Evolutionary conservation across 495 filamentous ascomycete genomes (phyloP).

Genomic region (Evernia prunastri): DNA sequence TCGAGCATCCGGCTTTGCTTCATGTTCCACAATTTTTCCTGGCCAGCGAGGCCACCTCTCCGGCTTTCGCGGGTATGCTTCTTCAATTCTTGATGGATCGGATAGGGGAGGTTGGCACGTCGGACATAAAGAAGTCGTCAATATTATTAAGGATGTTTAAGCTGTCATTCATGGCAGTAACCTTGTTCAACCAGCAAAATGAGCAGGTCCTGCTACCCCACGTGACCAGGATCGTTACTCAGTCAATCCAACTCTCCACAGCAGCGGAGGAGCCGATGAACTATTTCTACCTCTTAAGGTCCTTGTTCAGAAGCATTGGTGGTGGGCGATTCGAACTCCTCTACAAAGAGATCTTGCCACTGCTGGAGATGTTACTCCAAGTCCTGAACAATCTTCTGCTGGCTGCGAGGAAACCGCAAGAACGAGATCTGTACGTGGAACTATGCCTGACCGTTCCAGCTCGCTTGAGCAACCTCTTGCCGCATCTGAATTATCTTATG

Average conservation of each 20-base stretch:
- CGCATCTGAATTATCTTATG: conserved; percentile 97
- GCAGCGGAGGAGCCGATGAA: conserved; percentile 97
- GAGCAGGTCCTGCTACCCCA: conserved; percentile 92
- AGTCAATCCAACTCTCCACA: conserved; percentile 91
- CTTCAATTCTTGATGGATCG: conserved; percentile 94
- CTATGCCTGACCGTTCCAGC: conserved; percentile 94
- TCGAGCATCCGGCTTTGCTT: conserved; percentile 86
- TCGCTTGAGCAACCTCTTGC: conserved; percentile 85
- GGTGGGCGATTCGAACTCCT: conserved; percentile 95
- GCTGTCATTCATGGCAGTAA: conserved; percentile 98
- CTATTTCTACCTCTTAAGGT: conserved; percentile 89
- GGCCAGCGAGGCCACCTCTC: conserved; percentile 93
- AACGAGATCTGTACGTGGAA: conserved; percentile 95
- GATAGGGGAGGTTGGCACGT: conserved; percentile 89
- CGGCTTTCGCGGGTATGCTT: conserved; percentile 96
- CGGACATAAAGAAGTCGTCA: conserved; percentile 81
- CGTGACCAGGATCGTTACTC: conserved; percentile 91
- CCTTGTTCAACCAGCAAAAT: conserved; percentile 87
- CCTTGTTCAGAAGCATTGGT: conserved; percentile 91
- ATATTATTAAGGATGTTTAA: conserved; percentile 95
- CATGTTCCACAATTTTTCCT: conserved; percentile 98
- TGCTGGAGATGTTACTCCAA: conserved; percentile 94
- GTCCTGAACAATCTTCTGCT: conserved; percentile 89
- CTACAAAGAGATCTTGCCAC: conserved; percentile 94
- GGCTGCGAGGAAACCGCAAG: conserved; percentile 79